Conservation (phyloP, 2,329 filamentous ascomycete genomes). For the Verticillium albo-atrum region DNA sequence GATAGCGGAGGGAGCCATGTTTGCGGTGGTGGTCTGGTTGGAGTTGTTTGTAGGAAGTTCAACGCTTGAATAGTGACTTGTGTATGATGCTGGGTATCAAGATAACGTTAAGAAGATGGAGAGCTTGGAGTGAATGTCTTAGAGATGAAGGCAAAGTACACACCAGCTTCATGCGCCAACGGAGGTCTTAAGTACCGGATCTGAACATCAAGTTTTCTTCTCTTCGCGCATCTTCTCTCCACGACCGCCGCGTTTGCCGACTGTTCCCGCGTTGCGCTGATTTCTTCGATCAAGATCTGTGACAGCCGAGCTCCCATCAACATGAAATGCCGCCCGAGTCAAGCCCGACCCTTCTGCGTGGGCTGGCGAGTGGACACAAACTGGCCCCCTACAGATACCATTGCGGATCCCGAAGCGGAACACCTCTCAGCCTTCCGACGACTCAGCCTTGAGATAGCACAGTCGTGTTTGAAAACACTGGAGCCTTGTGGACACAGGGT, state of each 20-base stretch:
- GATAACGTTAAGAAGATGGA: neutral
- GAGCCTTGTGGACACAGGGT: slow-evolving; percentile 6
- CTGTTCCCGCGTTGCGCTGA: neutral
- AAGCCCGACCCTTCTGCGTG: neutral
- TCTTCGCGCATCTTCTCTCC: neutral
- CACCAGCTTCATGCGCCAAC: neutral
- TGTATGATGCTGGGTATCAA: neutral
- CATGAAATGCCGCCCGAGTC: neutral
- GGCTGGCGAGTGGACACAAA: neutral
- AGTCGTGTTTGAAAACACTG: neutral
- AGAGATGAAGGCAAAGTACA: neutral
- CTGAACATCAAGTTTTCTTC: neutral
- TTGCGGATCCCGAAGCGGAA: neutral
- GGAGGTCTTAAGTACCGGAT: neutral
- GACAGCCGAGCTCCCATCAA: neutral
- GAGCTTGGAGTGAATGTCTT: neutral
- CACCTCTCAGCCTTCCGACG: neutral
- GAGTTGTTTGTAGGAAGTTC: neutral
- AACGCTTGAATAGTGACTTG: neutral
- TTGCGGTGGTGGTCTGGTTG: neutral
- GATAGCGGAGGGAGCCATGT: slow-evolving; percentile 31
- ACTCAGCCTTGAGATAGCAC: neutral
- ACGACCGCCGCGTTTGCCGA: neutral
- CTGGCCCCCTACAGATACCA: neutral
- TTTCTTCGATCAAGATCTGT: neutral